Conservation (phyloP, 352 stramenopile genomes). For the Globisporangium emineosum region DNA sequence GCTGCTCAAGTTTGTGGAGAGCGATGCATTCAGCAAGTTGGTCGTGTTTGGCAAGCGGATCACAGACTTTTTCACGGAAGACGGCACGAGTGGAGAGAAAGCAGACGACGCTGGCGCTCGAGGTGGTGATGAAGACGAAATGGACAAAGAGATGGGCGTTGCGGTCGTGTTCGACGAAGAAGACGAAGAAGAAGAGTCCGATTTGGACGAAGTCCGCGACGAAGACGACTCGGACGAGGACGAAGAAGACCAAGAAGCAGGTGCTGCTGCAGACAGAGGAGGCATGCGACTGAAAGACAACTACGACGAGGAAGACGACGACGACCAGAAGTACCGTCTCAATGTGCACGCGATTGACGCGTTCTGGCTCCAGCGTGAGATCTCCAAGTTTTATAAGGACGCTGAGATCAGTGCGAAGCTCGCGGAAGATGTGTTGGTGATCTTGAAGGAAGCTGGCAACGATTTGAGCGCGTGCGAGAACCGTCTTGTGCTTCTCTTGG, state of each 20-base stretch:
- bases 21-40: conserved; percentile 75
- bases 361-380: conserved; percentile 96
- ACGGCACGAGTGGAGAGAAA: conserved; percentile 17
- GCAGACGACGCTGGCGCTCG: conserved; percentile 28
- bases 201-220: conserved; percentile 87
- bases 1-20: conserved; percentile 79
- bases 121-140: conserved; percentile 47
- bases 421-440: conserved; percentile 88
- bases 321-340: conserved; percentile 74
- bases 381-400: conserved; percentile 96
- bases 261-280: conserved; percentile 31
- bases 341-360: conserved; percentile 97
- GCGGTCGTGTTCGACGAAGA: conserved; percentile 98
- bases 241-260: conserved; percentile 46
- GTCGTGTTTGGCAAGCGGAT: conserved; percentile 86
- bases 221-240: conserved; percentile 61
- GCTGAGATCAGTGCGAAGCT: conserved; percentile 91
- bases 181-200: conserved; percentile 94
- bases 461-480: conserved; percentile 94
- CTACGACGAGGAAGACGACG: conserved; percentile 63
- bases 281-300: conserved; percentile 77
- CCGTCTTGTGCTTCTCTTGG: conserved; percentile 95
- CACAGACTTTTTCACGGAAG: conserved; percentile 79
- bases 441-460: conserved; percentile 58
- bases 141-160: conserved; percentile 98